These are phyloP conservation scores for Pythium insidiosum DNA, from an alignment of 352 stramenopile genomes.

Conservation along the genomic window DNA sequence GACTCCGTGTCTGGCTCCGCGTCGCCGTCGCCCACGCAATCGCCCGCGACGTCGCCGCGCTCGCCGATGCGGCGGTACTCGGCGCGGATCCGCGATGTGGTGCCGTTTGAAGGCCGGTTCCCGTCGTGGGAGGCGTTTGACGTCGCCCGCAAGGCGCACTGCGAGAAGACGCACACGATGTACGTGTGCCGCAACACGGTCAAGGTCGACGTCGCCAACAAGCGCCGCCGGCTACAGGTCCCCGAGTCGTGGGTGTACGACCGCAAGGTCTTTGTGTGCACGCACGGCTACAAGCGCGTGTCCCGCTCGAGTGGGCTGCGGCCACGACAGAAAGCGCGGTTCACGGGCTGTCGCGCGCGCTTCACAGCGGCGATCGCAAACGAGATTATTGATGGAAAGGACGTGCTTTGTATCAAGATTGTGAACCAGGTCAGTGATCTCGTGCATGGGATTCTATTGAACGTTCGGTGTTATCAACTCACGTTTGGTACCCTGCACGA, in stretches of 20 bases:
- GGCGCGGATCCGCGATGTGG: slow-evolving; percentile 32
- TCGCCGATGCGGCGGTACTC: neutral
- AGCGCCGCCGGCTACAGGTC: slow-evolving; percentile 59
- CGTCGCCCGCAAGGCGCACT: slow-evolving; percentile 48
- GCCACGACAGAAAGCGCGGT: slow-evolving; percentile 57
- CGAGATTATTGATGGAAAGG: slow-evolving; percentile 36
- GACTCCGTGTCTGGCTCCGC: too few species aligned
- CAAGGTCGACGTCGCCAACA: slow-evolving; percentile 65
- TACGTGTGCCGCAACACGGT: slow-evolving; percentile 77
- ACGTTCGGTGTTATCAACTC: too few species aligned
- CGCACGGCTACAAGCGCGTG: slow-evolving; percentile 59
- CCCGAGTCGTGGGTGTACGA: slow-evolving; percentile 57
- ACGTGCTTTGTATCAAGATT: slow-evolving; percentile 61
- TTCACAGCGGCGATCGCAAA: slow-evolving; percentile 59
- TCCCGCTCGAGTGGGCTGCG: slow-evolving; percentile 56
- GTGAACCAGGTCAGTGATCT: slow-evolving; percentile 25
- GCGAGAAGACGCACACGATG: slow-evolving; percentile 73
- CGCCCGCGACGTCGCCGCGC: neutral
- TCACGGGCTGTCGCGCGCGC: slow-evolving; percentile 53
- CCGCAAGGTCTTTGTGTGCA: slow-evolving; percentile 73
- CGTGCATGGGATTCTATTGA: too few species aligned
- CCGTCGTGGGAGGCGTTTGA: slow-evolving; percentile 76
- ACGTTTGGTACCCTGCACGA: neutral
- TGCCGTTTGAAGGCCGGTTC: slow-evolving; percentile 61
- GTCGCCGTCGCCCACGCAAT: neutral